phyloP scores from a whole-genome alignment of 78 protist genomes.

The Dictyostelium capitatum region DNA sequence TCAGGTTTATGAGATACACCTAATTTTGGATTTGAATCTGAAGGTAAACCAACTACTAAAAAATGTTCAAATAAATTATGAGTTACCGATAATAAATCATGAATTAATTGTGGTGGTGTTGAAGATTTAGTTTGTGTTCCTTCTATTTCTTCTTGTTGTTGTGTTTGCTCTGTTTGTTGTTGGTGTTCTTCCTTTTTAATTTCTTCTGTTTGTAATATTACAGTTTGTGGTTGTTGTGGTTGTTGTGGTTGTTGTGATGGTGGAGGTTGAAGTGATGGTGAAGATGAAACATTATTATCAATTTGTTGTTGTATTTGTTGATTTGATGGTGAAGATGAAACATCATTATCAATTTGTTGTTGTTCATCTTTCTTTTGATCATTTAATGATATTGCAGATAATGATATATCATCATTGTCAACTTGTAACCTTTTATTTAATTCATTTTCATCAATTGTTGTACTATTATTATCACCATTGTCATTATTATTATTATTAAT shows the following conservation, averaged over 20 bases:
- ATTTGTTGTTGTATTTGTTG: neutral
- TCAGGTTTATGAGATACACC: constrained; percentile 52
- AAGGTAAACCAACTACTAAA: constrained; percentile 53
- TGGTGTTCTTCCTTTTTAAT: neutral
- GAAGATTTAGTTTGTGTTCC: neutral
- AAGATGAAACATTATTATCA: too few relatives aligned
- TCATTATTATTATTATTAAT: neutral
- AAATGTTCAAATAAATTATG: constrained; percentile 61
- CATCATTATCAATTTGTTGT: neutral
- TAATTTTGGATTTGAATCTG: constrained; percentile 42
- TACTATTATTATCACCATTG: neutral
- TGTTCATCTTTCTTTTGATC: neutral
- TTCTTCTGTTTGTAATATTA: neutral
- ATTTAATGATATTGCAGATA: neutral
- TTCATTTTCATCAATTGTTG: constrained; percentile 12
- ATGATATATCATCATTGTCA: neutral
- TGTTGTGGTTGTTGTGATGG: neutral
- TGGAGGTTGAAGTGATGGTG: too few relatives aligned
- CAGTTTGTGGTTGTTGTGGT: neutral
- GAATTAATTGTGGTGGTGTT: neutral
- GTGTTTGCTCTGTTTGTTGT: neutral
- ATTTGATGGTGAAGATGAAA: too few relatives aligned
- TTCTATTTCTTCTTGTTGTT: neutral
- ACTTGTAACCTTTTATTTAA: neutral
- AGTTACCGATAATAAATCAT: neutral